These are phyloP conservation scores for Pouteria campechiana DNA, from an alignment of 179 eudicot species.

Conservation along the genomic window DNA sequence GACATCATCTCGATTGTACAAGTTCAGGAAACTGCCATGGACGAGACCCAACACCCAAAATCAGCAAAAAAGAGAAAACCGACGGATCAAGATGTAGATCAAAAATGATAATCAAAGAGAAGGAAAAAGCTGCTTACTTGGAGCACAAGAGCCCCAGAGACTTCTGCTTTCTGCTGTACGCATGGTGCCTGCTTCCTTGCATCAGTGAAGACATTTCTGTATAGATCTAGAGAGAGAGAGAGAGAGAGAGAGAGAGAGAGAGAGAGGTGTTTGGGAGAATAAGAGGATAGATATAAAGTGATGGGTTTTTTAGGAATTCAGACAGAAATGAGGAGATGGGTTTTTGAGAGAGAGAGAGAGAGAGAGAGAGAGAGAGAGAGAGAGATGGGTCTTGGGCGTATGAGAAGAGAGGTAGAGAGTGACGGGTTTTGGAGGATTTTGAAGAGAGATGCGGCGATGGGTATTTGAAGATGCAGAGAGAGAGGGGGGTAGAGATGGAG, in stretches of 20 bases:
- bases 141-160: conserved; percentile 83
- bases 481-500: no score
- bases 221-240: background rate
- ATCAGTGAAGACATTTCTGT: conserved; percentile 1
- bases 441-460: no score
- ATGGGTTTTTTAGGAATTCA: no score
- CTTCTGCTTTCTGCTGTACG: conserved; percentile 75
- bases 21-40: conserved; percentile 79
- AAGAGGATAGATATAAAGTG: no score
- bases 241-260: conserved; percentile 1
- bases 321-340: no score
- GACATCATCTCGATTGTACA: conserved; percentile 79
- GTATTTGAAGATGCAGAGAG: no score
- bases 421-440: no score
- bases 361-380: conserved; percentile 1
- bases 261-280: no score
- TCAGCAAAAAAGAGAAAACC: background rate
- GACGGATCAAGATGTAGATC: background rate
- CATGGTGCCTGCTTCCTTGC: conserved; percentile 21
- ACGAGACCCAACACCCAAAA: background rate
- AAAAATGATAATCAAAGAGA: background rate
- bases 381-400: background rate
- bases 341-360: conserved; percentile 1
- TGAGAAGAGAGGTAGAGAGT: conserved; percentile 8
- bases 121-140: conserved; percentile 29